Conservation (phyloP, 495 filamentous ascomycete genomes). For the Penicillium nucicola region DNA sequence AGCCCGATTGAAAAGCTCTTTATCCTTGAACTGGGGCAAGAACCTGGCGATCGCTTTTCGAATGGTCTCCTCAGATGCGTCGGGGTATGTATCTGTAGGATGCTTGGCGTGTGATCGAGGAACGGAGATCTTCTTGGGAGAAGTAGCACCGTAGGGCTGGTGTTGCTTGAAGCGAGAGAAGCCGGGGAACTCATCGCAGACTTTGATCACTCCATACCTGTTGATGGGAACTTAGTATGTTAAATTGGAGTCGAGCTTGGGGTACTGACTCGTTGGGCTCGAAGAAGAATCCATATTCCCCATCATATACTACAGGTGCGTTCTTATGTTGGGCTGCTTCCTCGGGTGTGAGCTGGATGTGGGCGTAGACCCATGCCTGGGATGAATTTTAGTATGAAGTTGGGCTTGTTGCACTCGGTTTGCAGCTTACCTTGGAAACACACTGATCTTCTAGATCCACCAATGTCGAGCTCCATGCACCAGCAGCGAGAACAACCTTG, state of each 20-base stretch:
- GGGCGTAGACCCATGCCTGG: constrained; percentile 44
- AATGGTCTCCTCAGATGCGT: constrained; percentile 36
- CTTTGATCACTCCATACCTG: constrained; percentile 42
- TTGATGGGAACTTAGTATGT: not conserved
- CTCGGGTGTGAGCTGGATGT: constrained; percentile 41
- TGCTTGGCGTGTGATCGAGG: constrained; percentile 19
- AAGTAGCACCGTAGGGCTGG: constrained; percentile 37
- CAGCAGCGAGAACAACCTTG: constrained; percentile 34
- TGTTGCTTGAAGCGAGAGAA: constrained; percentile 18
- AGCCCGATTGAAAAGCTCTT: constrained; percentile 38
- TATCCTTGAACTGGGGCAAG: constrained; percentile 40
- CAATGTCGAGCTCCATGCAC: constrained; percentile 36
- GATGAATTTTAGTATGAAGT: constrained; percentile 2
- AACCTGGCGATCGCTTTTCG: constrained; percentile 39
- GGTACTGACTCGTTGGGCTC: constrained; percentile 42
- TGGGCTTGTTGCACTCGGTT: too few species aligned
- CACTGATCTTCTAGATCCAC: constrained; percentile 41
- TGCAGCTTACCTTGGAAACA: constrained; percentile 24
- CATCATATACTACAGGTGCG: constrained; percentile 47
- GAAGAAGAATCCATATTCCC: constrained; percentile 53
- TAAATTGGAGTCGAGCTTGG: too few species aligned
- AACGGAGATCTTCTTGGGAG: constrained; percentile 15
- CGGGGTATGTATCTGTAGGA: constrained; percentile 30
- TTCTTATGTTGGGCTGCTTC: constrained; percentile 43
- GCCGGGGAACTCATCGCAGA: constrained; percentile 52